phyloP scores from a whole-genome alignment of 1,139 yeast species.

The Geotrichum bryndzae region DNA sequence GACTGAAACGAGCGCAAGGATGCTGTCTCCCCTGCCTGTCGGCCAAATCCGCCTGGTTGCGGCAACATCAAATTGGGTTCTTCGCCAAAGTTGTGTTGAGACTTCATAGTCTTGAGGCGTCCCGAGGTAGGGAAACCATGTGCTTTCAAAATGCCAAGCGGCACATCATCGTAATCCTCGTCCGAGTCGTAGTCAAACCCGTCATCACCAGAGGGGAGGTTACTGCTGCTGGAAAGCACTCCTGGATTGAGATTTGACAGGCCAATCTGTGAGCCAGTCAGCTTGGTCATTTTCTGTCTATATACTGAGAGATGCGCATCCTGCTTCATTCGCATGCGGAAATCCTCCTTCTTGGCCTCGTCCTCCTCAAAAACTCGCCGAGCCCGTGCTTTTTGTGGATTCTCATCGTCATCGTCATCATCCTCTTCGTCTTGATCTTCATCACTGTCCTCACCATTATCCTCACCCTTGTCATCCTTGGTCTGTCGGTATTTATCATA shows the following conservation, averaged over 20 bases:
- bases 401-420: slow-evolving; percentile 9
- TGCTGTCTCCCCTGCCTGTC: slow-evolving; percentile 12
- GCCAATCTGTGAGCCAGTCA: slow-evolving; percentile 34
- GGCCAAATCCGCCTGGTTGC: background rate
- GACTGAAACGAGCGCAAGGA: slow-evolving; percentile 18
- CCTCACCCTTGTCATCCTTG: background rate
- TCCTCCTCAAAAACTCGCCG: slow-evolving; percentile 25
- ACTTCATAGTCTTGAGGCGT: slow-evolving; percentile 20
- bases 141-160: slow-evolving; percentile 38
- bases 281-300: slow-evolving; percentile 40
- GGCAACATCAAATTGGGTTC: slow-evolving; percentile 18
- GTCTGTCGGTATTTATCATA: slow-evolving; percentile 16
- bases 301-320: slow-evolving; percentile 39
- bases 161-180: slow-evolving; percentile 39
- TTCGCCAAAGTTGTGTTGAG: slow-evolving; percentile 17
- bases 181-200: slow-evolving; percentile 23
- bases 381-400: slow-evolving; percentile 5
- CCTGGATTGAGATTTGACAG: slow-evolving; percentile 15
- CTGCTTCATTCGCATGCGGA: slow-evolving; percentile 35
- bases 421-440: slow-evolving; percentile 10
- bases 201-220: slow-evolving; percentile 3
- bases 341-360: slow-evolving; percentile 26
- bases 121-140: slow-evolving; percentile 36
- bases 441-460: background rate
- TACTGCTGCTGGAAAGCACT: background rate